Conservation (phyloP, 106 monocot genomes). For the Hemerocallis citrina region DNA sequence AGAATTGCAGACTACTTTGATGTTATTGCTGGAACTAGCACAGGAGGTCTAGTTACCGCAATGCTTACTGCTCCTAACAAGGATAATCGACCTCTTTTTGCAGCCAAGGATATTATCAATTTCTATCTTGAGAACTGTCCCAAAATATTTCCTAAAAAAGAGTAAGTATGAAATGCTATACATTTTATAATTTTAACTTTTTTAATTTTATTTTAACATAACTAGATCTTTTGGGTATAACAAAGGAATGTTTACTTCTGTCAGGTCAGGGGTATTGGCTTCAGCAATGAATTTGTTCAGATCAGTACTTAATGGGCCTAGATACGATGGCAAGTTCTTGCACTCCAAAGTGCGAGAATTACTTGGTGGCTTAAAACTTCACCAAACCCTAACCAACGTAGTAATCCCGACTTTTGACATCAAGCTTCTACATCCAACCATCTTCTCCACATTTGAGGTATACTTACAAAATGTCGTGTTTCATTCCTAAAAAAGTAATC, state of each 20-base stretch:
- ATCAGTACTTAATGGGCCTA: slow-evolving; percentile 25
- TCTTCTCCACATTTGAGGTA: slow-evolving; percentile 58
- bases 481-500: too few relatives aligned
- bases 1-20: slow-evolving; percentile 60
- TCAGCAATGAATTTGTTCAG: not conserved
- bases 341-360: slow-evolving; percentile 22
- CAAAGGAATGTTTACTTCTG: not conserved
- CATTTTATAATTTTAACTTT: too few relatives aligned
- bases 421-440: slow-evolving; percentile 44
- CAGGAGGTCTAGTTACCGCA: slow-evolving; percentile 49
- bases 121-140: slow-evolving; percentile 34
- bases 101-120: slow-evolving; percentile 38
- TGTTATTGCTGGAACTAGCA: slow-evolving; percentile 46
- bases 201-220: not conserved
- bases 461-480: too few relatives aligned
- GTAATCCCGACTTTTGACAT: slow-evolving; percentile 62
- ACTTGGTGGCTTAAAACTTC: slow-evolving; percentile 29
- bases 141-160: slow-evolving; percentile 36
- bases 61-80: slow-evolving; percentile 45
- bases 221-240: not conserved
- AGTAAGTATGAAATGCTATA: slow-evolving; percentile 8
- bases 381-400: slow-evolving; percentile 45
- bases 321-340: slow-evolving; percentile 55
- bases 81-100: slow-evolving; percentile 31
- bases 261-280: slow-evolving; percentile 10